Evolutionary conservation across 2,329 filamentous ascomycete genomes (phyloP).

Genomic region (Phoma sp.): DNA sequence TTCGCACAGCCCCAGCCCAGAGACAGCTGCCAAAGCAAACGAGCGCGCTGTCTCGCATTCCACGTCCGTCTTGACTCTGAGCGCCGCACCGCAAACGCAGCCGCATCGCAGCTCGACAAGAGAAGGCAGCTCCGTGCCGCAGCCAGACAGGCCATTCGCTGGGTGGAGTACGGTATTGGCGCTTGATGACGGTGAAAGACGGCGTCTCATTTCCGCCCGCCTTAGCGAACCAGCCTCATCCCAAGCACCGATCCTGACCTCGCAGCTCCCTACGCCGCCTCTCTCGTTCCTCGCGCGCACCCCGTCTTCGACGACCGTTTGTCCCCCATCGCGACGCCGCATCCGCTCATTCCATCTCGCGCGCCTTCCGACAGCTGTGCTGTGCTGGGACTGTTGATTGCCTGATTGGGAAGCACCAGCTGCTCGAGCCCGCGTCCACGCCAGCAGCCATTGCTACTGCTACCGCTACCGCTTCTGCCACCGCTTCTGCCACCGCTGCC

Average conservation of each 20-base stretch:
- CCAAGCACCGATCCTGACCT: constrained; percentile 36
- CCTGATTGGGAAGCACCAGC: constrained; percentile 25
- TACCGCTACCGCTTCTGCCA: too few relatives aligned
- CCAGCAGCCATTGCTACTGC: constrained; percentile 11
- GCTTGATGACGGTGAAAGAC: constrained; percentile 38
- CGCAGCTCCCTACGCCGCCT: constrained; percentile 35
- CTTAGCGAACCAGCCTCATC: constrained; percentile 47
- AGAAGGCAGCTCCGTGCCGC: constrained; percentile 11
- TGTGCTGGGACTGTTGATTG: constrained; percentile 28
- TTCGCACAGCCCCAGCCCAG: constrained; percentile 27
- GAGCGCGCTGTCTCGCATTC: constrained; percentile 15
- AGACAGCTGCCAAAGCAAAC: constrained; percentile 14
- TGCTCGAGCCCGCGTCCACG: constrained; percentile 18
- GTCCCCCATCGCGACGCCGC: constrained; percentile 31
- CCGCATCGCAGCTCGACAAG: constrained; percentile 14
- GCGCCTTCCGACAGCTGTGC: constrained; percentile 25
- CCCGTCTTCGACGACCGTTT: constrained; percentile 24
- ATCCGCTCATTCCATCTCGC: constrained; percentile 37
- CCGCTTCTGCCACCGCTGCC: not conserved
- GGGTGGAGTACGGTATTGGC: constrained; percentile 27
- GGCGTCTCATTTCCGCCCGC: constrained; percentile 46
- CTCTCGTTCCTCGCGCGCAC: constrained; percentile 24
- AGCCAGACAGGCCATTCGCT: constrained; percentile 19
- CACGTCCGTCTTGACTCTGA: not conserved
- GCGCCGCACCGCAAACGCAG: not conserved